Conservation (phyloP, 345 rosid species). For the Psidium friedrichsthalianum region DNA sequence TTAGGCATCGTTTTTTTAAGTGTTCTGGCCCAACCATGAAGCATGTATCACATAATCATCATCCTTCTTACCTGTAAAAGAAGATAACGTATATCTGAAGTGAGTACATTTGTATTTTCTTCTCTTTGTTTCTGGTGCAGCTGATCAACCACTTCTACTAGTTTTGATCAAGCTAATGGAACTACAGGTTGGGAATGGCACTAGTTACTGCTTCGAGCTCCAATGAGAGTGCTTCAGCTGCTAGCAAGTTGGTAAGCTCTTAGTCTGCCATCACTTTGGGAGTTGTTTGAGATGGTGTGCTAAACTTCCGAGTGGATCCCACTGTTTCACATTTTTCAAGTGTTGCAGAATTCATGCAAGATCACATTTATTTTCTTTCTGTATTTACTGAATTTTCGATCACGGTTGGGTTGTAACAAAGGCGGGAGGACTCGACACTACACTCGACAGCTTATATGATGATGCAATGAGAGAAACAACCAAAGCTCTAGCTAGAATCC, state of each 20-base stretch:
- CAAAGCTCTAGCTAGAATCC: constrained; percentile 75
- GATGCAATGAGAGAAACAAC: constrained; percentile 81
- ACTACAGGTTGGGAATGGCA: constrained; percentile 88
- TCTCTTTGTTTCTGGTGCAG: constrained; percentile 24
- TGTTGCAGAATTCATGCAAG: neutral
- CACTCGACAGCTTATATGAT: constrained; percentile 87
- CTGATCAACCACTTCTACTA: constrained; percentile 42
- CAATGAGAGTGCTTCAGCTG: constrained; percentile 49
- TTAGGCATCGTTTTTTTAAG: neutral
- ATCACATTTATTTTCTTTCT: neutral
- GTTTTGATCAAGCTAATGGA: constrained; percentile 33
- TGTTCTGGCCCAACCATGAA: neutral
- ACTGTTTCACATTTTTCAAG: neutral
- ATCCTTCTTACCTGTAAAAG: neutral
- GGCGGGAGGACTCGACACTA: constrained; percentile 96
- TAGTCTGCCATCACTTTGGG: neutral
- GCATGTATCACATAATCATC: neutral
- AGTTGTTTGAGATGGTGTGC: neutral
- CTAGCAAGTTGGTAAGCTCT: constrained; percentile 65
- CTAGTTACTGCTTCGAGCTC: constrained; percentile 90
- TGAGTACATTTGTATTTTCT: too few relatives aligned
- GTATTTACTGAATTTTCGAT: neutral
- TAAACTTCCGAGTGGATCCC: neutral
- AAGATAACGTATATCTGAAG: neutral
- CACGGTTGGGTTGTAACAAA: constrained; percentile 7